A percentile compares a stretch with the other conserved stretches of the same genome.
phyloP scores from a whole-genome alignment of 2,329 filamentous ascomycete genomes.

The Calonectria montana region DNA sequence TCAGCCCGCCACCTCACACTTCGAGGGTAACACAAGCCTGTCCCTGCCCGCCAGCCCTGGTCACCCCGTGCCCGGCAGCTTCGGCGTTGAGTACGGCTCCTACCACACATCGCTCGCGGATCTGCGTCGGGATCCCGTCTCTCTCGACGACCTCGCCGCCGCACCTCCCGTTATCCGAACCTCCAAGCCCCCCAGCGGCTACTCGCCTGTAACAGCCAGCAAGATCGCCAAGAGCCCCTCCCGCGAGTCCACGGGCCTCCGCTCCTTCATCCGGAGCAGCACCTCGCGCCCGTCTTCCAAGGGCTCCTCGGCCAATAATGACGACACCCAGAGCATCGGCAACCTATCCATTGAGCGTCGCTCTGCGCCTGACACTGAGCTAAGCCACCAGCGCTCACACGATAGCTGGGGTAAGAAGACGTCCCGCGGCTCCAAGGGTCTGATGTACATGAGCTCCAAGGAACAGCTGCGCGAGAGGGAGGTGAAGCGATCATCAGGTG shows the following conservation, averaged over 20 bases:
- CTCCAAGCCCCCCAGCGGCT: slow-evolving; percentile 82
- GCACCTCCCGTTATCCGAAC: slow-evolving; percentile 82
- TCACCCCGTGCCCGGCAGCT: slow-evolving; percentile 60
- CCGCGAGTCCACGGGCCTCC: slow-evolving; percentile 64
- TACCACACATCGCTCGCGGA: slow-evolving; percentile 65
- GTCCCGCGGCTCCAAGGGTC: slow-evolving; percentile 63
- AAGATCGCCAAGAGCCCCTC: slow-evolving; percentile 60
- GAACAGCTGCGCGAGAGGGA: slow-evolving; percentile 74
- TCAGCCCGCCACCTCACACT: slow-evolving; percentile 68
- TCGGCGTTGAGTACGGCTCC: slow-evolving; percentile 80
- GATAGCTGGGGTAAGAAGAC: slow-evolving; percentile 73
- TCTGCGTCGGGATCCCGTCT: slow-evolving; percentile 56
- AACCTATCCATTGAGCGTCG: slow-evolving; percentile 72
- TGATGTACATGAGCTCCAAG: slow-evolving; percentile 81
- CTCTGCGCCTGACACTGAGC: slow-evolving; percentile 58
- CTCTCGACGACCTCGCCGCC: slow-evolving; percentile 70
- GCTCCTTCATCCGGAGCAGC: slow-evolving; percentile 68
- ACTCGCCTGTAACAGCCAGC: slow-evolving; percentile 70
- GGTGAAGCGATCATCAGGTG: slow-evolving; percentile 59
- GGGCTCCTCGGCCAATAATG: slow-evolving; percentile 65
- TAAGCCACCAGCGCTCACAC: slow-evolving; percentile 64
- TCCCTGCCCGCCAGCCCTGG: slow-evolving; percentile 72
- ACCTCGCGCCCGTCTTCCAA: slow-evolving; percentile 68
- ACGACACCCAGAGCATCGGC: slow-evolving; percentile 71
- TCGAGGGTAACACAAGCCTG: slow-evolving; percentile 37